Conservation (phyloP, 306 rosid genomes). For the Dalbergia cochinchinensis region DNA sequence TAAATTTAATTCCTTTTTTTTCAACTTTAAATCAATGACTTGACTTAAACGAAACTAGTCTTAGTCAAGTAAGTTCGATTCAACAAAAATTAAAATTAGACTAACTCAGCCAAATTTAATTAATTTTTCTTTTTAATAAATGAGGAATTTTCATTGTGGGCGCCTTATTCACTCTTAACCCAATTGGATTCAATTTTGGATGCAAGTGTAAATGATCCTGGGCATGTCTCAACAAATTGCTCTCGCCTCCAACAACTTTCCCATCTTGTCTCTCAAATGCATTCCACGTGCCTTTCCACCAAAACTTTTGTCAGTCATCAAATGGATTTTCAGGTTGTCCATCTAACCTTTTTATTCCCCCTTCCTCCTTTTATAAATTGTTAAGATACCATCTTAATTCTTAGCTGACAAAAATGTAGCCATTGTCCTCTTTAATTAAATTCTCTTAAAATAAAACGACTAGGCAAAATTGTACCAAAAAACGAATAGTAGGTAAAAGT, state of each 20-base stretch:
- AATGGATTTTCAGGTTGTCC: constrained; percentile 31
- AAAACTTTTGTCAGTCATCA: constrained; percentile 31
- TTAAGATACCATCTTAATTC: constrained; percentile 15
- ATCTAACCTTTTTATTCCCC: background rate
- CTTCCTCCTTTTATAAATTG: background rate
- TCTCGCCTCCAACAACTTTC: constrained; percentile 48
- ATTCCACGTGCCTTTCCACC: constrained; percentile 81
- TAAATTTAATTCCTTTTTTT: too few species aligned
- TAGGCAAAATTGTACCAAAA: background rate
- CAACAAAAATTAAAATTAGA: too few species aligned
- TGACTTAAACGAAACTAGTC: too few species aligned
- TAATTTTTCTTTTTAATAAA: too few species aligned
- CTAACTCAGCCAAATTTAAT: too few species aligned
- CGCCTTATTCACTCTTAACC: background rate
- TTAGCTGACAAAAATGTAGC: constrained; percentile 28
- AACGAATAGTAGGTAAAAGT: background rate
- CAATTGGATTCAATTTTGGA: constrained; percentile 26
- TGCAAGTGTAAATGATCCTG: constrained; percentile 40
- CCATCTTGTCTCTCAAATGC: constrained; percentile 63
- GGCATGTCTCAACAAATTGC: constrained; percentile 43
- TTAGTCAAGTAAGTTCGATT: too few species aligned
- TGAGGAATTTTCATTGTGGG: background rate
- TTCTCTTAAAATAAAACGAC: background rate
- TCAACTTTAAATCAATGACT: too few species aligned
- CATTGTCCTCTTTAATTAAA: background rate